Percentiles rank a stretch among this genome's conserved stretches.
Evolutionary conservation across 768 basidiomycete genomes (phyloP).

Genomic region (Macrolepiota albuminosa): DNA sequence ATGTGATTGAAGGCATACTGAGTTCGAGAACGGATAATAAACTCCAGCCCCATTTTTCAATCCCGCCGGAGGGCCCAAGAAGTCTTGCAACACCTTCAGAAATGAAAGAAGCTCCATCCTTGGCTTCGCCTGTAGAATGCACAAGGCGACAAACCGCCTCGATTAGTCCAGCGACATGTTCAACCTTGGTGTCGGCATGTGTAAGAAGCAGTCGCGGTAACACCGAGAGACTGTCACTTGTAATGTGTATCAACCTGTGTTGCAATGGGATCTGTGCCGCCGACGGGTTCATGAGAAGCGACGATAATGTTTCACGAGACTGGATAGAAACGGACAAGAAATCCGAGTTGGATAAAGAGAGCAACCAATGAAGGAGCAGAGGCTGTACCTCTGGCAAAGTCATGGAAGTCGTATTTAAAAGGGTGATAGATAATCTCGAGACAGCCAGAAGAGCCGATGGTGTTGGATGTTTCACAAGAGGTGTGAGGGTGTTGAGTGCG

Average conservation of each 20-base stretch:
- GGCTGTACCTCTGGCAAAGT: constrained; percentile 67
- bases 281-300: constrained; percentile 40
- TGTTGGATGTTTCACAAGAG: constrained; percentile 68
- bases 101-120: constrained; percentile 36
- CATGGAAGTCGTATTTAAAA: constrained; percentile 52
- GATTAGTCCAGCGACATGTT: constrained; percentile 62
- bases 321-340: constrained; percentile 46
- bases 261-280: constrained; percentile 40
- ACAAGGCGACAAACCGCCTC: constrained; percentile 64
- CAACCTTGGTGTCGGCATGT: constrained; percentile 70
- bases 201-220: constrained; percentile 70
- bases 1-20: constrained; percentile 42
- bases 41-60: constrained; percentile 92
- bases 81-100: constrained; percentile 53
- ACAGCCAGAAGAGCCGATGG: constrained; percentile 59
- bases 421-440: constrained; percentile 43
- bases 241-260: constrained; percentile 56
- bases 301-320: constrained; percentile 43
- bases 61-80: constrained; percentile 75
- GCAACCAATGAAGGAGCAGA: constrained; percentile 65
- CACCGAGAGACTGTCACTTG: constrained; percentile 57
- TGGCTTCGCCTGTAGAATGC: constrained; percentile 11
- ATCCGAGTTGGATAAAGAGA: constrained; percentile 63
- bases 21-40: constrained; percentile 82
- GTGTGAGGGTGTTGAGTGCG: constrained; percentile 71